phyloP scores from a whole-genome alignment of 106 monocot species.

The Hemerocallis citrina region DNA sequence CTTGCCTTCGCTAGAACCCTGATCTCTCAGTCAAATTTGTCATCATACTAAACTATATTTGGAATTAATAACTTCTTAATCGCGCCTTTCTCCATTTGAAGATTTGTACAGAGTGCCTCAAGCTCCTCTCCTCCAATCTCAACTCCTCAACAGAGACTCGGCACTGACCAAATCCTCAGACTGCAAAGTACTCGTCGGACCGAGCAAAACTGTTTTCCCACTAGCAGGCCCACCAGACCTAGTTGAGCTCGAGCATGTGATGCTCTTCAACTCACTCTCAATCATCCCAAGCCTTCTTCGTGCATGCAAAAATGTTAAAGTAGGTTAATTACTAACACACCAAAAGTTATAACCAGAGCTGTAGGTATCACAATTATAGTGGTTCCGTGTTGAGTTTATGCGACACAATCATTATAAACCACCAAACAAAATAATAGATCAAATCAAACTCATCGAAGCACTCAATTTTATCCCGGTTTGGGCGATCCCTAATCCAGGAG shows the following conservation, averaged over 20 bases:
- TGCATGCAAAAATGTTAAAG: slow-evolving; percentile 25
- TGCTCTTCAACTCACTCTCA: slow-evolving; percentile 55
- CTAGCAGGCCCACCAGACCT: slow-evolving; percentile 28
- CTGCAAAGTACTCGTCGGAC: slow-evolving; percentile 13
- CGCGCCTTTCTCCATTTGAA: slow-evolving; percentile 27
- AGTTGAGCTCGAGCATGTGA: slow-evolving; percentile 52
- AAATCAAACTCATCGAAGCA: too few relatives aligned
- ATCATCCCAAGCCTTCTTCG: slow-evolving; percentile 5
- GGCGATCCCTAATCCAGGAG: too few relatives aligned
- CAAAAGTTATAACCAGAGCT: slow-evolving; percentile 19
- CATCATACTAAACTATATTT: slow-evolving; percentile 39
- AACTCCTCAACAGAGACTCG: slow-evolving; percentile 38
- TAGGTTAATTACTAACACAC: slow-evolving; percentile 16
- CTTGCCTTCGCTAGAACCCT: slow-evolving; percentile 51
- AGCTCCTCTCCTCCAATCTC: slow-evolving; percentile 66
- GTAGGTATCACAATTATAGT: slow-evolving; percentile 28
- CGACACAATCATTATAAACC: too few relatives aligned
- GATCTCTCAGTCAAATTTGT: slow-evolving; percentile 85
- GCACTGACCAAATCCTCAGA: slow-evolving; percentile 9
- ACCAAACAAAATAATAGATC: too few relatives aligned
- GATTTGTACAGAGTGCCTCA: slow-evolving; percentile 65
- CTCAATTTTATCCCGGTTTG: too few relatives aligned
- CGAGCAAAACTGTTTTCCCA: slow-evolving; percentile 56
- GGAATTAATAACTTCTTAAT: slow-evolving; percentile 55
- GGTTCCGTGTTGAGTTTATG: too few relatives aligned